Conservation (phyloP, 2,329 filamentous ascomycete genomes). For the Trichoderma koningii region DNA sequence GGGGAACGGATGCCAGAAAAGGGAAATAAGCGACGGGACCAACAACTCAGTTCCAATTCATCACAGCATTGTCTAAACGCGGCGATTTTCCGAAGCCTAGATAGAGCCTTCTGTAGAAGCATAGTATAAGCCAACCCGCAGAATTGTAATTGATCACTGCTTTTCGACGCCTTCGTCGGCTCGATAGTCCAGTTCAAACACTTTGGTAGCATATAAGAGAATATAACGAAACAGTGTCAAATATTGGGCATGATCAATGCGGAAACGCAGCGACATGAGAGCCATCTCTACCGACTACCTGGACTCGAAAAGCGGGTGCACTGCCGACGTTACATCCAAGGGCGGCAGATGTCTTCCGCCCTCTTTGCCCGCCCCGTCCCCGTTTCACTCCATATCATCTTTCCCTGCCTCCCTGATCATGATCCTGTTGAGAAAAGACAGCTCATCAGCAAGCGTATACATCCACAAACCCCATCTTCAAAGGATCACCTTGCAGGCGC, state of each 20-base stretch:
- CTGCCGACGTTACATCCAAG: constrained; percentile 14
- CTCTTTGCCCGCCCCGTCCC: not conserved
- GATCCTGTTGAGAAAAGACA: not conserved
- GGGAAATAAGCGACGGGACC: no score
- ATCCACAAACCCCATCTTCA: not conserved
- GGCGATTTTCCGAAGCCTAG: no score
- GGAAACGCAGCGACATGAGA: not conserved
- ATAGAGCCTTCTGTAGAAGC: no score
- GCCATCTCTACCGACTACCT: no score
- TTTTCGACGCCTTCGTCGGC: not conserved
- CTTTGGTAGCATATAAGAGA: not conserved
- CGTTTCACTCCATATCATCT: not conserved
- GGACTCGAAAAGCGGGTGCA: not conserved
- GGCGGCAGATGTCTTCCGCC: constrained; percentile 2
- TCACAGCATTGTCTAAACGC: no score
- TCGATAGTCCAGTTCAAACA: not conserved
- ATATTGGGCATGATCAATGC: no score
- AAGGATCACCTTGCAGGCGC: no score
- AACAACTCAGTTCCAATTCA: no score
- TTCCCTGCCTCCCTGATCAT: not conserved
- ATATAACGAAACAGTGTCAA: no score
- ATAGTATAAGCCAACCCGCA: no score
- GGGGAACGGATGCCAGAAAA: no score
- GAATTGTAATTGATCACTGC: no score
- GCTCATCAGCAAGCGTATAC: not conserved